Conservation (phyloP, 805 yeast species). For the Monosporozyma aerobia region DNA sequence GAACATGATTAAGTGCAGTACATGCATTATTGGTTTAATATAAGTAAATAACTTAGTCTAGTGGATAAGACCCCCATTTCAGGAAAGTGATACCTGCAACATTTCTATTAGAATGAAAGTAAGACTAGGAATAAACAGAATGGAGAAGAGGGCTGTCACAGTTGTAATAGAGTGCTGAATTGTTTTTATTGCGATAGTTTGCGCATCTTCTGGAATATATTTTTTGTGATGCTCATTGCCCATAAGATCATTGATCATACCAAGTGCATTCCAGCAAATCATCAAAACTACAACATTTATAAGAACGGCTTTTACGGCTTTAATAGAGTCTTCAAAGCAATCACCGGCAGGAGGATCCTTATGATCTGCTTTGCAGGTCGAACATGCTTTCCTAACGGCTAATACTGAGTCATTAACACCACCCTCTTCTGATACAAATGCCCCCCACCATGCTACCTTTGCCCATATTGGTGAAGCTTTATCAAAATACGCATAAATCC, state of each 20-base stretch:
- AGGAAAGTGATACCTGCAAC: too few relatives aligned
- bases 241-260: background rate
- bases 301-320: background rate
- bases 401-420: background rate
- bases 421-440: conserved; percentile 1
- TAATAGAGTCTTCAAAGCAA: background rate
- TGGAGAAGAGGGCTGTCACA: too few relatives aligned
- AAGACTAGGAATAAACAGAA: too few relatives aligned
- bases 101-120: too few relatives aligned
- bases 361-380: background rate
- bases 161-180: too few relatives aligned
- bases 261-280: background rate
- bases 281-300: conserved; percentile 24
- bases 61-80: too few relatives aligned
- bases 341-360: background rate
- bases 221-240: background rate
- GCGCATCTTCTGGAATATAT: background rate
- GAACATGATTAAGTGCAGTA: too few relatives aligned
- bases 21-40: too few relatives aligned
- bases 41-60: too few relatives aligned
- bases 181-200: too few relatives aligned
- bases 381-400: background rate
- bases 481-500: background rate
- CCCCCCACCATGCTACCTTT: conserved; percentile 3
- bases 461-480: background rate